These are phyloP conservation scores for Ophiocordyceps camponoti-floridani DNA, from an alignment of 2,329 filamentous ascomycete species.

Conservation along the genomic window DNA sequence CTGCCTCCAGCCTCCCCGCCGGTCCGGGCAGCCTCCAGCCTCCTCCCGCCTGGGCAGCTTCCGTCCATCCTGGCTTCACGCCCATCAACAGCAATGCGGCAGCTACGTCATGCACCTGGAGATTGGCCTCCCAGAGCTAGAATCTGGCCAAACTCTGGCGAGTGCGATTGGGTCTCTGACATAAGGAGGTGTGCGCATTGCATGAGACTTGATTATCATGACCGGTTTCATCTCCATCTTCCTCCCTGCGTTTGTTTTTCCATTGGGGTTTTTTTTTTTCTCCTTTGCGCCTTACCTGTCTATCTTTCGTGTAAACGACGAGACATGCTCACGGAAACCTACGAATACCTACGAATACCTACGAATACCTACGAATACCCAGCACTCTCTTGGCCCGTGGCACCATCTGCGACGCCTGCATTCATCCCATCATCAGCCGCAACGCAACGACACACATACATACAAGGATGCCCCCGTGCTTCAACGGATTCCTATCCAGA, in stretches of 20 bases:
- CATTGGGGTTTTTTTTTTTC: neutral
- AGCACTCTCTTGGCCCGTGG: conserved; percentile 2
- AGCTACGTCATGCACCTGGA: conserved; percentile 3
- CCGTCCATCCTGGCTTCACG: neutral
- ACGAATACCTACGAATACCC: neutral
- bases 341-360: neutral
- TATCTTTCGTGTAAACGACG: neutral
- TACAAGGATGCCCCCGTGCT: neutral
- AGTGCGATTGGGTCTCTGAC: neutral
- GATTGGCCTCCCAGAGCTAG: conserved; percentile 2
- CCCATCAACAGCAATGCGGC: too few species aligned
- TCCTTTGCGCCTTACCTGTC: too few species aligned
- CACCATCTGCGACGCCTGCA: conserved; percentile 2
- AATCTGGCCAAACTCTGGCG: neutral
- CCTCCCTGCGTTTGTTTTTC: neutral
- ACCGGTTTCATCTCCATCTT: neutral
- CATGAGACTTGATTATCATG: neutral
- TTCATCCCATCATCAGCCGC: conserved; percentile 1
- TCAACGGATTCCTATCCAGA: neutral
- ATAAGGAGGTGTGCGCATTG: neutral
- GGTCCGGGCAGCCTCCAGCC: too few species aligned
- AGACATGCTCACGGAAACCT: neutral
- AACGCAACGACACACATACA: neutral
- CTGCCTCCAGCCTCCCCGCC: too few species aligned
- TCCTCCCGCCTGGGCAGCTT: neutral